A percentile compares a stretch with the other conserved stretches of the same genome.
Evolutionary conservation across 2,329 filamentous ascomycete species (phyloP).

Genomic region (Keithomyces neogunnii): DNA sequence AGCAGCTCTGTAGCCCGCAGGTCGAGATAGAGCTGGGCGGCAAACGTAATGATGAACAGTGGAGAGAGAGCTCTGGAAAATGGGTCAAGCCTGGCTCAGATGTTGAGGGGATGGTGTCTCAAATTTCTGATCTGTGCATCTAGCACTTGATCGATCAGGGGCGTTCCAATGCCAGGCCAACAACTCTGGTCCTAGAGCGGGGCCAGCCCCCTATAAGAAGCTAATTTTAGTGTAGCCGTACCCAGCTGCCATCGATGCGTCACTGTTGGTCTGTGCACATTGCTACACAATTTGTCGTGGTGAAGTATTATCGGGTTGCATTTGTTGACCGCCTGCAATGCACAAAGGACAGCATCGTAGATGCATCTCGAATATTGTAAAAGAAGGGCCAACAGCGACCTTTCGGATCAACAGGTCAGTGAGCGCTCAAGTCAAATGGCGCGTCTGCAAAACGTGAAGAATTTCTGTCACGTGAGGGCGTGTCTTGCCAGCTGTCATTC

Average conservation of each 20-base stretch:
- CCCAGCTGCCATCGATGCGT: background rate
- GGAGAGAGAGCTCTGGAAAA: background rate
- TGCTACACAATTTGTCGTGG: background rate
- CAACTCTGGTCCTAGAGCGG: too few species aligned
- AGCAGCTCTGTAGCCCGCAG: background rate
- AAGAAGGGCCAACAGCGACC: too few species aligned
- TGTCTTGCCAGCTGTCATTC: background rate
- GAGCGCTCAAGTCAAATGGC: too few species aligned
- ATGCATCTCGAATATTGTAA: too few species aligned
- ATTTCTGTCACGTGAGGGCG: constrained; percentile 3
- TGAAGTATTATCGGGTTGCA: background rate
- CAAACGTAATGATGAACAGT: background rate
- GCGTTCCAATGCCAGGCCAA: background rate
- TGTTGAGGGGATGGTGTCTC: background rate
- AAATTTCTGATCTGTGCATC: background rate
- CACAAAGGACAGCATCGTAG: background rate
- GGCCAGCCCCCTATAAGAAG: background rate
- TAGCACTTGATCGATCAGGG: background rate
- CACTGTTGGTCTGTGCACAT: background rate
- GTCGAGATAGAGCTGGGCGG: background rate
- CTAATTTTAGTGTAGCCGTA: background rate
- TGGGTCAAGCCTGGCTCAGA: background rate
- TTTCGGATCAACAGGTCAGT: too few species aligned
- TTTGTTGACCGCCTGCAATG: background rate
- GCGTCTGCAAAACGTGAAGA: too few species aligned